Evolutionary conservation across 768 basidiomycete genomes (phyloP).

Genomic region (Kwoniella dendrophila): DNA sequence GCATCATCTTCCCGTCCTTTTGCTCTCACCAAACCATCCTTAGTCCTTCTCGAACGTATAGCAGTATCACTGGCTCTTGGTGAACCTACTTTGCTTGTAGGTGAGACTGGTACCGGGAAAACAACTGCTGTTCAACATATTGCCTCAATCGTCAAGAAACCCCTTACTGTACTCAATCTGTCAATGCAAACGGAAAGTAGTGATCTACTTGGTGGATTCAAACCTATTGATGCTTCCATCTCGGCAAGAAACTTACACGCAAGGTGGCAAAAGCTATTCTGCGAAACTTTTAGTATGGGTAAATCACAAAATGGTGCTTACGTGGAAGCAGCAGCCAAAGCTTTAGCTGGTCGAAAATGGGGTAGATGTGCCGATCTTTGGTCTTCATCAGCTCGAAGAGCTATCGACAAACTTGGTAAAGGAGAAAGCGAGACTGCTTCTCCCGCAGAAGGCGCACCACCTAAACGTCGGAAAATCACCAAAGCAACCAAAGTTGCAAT

Average conservation of each 20-base stretch:
- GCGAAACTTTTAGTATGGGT: conserved; percentile 73
- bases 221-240: conserved; percentile 85
- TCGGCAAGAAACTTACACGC: conserved; percentile 72
- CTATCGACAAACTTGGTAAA: conserved; percentile 59
- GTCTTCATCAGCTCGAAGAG: conserved; percentile 59
- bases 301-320: conserved; percentile 83
- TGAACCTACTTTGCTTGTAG: conserved; percentile 88
- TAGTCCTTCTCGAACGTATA: conserved; percentile 76
- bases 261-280: conserved; percentile 77
- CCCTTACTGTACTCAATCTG: conserved; percentile 84
- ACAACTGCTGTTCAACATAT: conserved; percentile 88
- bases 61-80: conserved; percentile 68
- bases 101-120: conserved; percentile 99
- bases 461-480: conserved; percentile 70
- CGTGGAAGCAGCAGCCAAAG: conserved; percentile 76
- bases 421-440: conserved; percentile 11
- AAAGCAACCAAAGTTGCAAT: conserved; percentile 49
- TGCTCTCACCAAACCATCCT: conserved; percentile 83
- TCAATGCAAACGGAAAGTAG: conserved; percentile 95
- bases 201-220: conserved; percentile 91
- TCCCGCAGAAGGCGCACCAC: conserved; percentile 59
- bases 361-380: conserved; percentile 77
- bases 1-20: conserved; percentile 62
- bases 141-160: conserved; percentile 71
- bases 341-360: conserved; percentile 82